phyloP scores from a whole-genome alignment of 345 rosid species.

The Pseudoturritis turrita region DNA sequence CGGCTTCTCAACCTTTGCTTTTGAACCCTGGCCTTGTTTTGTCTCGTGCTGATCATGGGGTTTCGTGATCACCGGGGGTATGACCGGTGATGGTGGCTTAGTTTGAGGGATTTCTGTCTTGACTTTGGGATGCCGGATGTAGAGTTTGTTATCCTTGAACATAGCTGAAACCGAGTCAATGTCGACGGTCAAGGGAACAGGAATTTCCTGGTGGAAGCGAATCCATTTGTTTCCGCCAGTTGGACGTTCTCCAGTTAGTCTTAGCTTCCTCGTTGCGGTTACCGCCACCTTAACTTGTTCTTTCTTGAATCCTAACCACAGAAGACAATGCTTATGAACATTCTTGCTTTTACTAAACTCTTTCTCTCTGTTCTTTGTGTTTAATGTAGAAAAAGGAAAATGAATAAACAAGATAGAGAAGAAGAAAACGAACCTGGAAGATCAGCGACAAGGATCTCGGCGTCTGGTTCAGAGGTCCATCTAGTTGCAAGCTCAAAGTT shows the following conservation, averaged over 20 bases:
- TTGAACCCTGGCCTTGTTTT: constrained; percentile 10
- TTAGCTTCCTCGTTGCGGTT: constrained; percentile 27
- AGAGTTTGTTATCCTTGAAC: constrained; percentile 36
- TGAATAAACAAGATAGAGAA: constrained; percentile 20
- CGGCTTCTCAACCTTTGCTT: constrained; percentile 14
- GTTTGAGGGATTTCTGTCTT: constrained; percentile 26
- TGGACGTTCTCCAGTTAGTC: constrained; percentile 34
- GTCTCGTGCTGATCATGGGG: constrained; percentile 8
- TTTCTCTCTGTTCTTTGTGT: not conserved
- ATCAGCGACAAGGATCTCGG: constrained; percentile 31
- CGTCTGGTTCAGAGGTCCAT: constrained; percentile 34
- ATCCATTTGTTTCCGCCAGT: constrained; percentile 33
- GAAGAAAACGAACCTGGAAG: constrained; percentile 31
- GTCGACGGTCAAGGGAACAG: constrained; percentile 22
- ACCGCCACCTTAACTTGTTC: constrained; percentile 33
- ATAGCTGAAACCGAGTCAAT: constrained; percentile 30
- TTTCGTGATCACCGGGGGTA: constrained; percentile 21
- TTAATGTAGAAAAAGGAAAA: not conserved
- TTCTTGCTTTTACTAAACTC: not conserved
- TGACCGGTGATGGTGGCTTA: constrained; percentile 22
- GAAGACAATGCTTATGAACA: constrained; percentile 10
- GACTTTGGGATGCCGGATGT: constrained; percentile 25
- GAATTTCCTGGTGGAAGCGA: constrained; percentile 28
- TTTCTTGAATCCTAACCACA: constrained; percentile 33
- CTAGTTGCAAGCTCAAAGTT: constrained; percentile 25